Percentiles rank a stretch among this genome's conserved stretches.
These are phyloP conservation scores for Colletotrichum sp. DNA, from an alignment of 2,329 filamentous ascomycete genomes.

Conservation along the genomic window DNA sequence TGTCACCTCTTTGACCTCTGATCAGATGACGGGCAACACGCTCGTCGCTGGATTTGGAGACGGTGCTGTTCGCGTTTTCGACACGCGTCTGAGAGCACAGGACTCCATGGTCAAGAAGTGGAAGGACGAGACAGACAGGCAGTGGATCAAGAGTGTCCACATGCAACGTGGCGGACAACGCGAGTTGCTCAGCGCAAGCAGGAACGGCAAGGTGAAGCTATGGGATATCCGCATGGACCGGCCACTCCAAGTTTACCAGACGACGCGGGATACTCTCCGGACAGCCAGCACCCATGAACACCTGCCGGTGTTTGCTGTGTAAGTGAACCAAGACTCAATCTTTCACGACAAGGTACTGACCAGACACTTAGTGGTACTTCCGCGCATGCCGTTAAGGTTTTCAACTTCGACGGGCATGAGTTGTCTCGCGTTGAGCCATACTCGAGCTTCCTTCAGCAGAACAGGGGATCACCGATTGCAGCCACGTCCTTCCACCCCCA, in stretches of 20 bases:
- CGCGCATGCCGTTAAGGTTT: slow-evolving; percentile 86
- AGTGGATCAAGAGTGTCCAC: slow-evolving; percentile 96
- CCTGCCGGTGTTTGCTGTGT: slow-evolving; percentile 93
- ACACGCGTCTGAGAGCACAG: slow-evolving; percentile 82
- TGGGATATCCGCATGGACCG: slow-evolving; percentile 94
- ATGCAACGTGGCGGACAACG: slow-evolving; percentile 95
- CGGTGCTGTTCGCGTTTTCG: slow-evolving; percentile 91
- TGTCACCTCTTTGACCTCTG: slow-evolving; percentile 93
- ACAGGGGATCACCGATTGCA: slow-evolving; percentile 81
- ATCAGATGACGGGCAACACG: slow-evolving; percentile 96
- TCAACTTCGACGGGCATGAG: slow-evolving; percentile 82
- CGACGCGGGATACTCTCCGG: slow-evolving; percentile 78
- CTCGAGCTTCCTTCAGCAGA: slow-evolving; percentile 84
- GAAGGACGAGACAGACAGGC: slow-evolving; percentile 84
- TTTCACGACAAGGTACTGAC: slow-evolving; percentile 29
- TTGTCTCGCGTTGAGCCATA: slow-evolving; percentile 90
- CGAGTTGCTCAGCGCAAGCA: slow-evolving; percentile 87
- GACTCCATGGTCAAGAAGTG: slow-evolving; percentile 96
- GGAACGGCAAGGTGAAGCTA: slow-evolving; percentile 90
- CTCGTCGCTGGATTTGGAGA: slow-evolving; percentile 98
- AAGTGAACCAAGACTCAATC: slow-evolving; percentile 48
- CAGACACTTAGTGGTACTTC: slow-evolving; percentile 76
- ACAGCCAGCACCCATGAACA: slow-evolving; percentile 95
- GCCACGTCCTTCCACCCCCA: slow-evolving; percentile 96
- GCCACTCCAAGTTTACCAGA: slow-evolving; percentile 74